These are phyloP conservation scores for Talaromyces ruber DNA, from an alignment of 495 filamentous ascomycete genomes.

Conservation along the genomic window DNA sequence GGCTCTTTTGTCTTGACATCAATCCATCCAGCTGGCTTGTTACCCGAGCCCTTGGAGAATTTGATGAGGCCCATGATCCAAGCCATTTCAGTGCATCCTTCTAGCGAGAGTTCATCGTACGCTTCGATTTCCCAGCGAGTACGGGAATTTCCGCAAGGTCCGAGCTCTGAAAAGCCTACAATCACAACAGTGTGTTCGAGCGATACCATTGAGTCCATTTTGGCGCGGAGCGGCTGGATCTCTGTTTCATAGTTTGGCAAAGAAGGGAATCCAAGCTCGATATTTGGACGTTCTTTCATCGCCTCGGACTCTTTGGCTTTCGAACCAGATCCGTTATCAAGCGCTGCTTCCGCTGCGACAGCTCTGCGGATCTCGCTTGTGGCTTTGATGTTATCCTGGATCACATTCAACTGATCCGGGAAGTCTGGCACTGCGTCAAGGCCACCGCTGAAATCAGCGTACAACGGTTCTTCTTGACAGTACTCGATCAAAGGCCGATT, in stretches of 20 bases:
- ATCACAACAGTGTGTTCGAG: slow-evolving; percentile 12
- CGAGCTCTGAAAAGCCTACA: slow-evolving; percentile 15
- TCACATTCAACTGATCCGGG: not conserved
- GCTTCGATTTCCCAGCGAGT: slow-evolving; percentile 18
- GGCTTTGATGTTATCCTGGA: not conserved
- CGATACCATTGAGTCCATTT: slow-evolving; percentile 14
- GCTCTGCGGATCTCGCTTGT: not conserved
- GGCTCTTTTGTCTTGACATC: slow-evolving; percentile 11
- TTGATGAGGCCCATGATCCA: not conserved
- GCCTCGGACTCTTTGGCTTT: not conserved
- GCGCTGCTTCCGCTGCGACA: not conserved
- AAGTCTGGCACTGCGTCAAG: not conserved
- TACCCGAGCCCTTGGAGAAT: not conserved
- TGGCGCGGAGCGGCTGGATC: not conserved
- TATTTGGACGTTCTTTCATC: not conserved
- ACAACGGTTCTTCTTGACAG: slow-evolving; percentile 7
- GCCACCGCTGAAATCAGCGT: slow-evolving; percentile 13
- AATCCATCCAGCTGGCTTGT: slow-evolving; percentile 11
- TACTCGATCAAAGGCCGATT: not conserved
- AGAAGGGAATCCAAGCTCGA: not conserved
- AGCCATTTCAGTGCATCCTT: not conserved
- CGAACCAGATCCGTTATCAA: not conserved
- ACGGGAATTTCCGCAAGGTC: slow-evolving; percentile 15
- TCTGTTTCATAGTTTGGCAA: not conserved
- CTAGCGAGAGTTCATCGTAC: not conserved